Evolutionary conservation across 306 rosid species (phyloP).

Genomic region (Abrus precatorius): DNA sequence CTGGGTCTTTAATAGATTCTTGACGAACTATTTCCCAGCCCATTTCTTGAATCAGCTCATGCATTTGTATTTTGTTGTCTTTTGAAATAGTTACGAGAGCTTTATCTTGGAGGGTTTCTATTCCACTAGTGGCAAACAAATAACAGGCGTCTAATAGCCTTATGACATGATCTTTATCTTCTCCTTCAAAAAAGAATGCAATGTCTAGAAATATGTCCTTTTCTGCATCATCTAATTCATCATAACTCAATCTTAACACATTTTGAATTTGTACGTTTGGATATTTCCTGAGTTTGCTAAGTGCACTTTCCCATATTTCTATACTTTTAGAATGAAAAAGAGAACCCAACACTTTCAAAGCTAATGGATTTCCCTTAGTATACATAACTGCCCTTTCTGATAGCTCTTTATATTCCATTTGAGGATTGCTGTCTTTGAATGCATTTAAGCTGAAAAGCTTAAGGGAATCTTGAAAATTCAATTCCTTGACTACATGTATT

Average conservation of each 20-base stretch:
- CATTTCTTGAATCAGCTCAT: constrained; percentile 26
- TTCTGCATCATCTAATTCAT: constrained; percentile 21
- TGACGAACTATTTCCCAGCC: constrained; percentile 32
- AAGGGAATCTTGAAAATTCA: constrained; percentile 6
- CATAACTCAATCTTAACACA: constrained; percentile 9
- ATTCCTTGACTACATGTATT: not conserved
- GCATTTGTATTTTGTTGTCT: constrained; percentile 3
- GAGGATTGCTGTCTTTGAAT: not conserved
- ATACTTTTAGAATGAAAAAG: constrained; percentile 2
- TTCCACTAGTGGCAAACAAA: constrained; percentile 11
- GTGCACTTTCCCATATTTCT: constrained; percentile 23
- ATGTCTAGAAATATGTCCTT: constrained; percentile 12
- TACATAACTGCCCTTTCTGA: constrained; percentile 2
- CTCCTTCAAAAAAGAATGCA: constrained; percentile 12
- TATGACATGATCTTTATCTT: constrained; percentile 31
- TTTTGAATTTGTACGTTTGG: not conserved
- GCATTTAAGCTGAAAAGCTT: constrained; percentile 24
- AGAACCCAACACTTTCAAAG: constrained; percentile 35
- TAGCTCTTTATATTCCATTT: constrained; percentile 5
- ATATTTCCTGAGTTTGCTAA: constrained; percentile 4
- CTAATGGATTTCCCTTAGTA: constrained; percentile 19
- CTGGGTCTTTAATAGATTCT: constrained; percentile 11
- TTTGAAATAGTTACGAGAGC: constrained; percentile 17
- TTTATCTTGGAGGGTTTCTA: constrained; percentile 13
- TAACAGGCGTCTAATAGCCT: not conserved